Conservation (phyloP, 306 rosid genomes). For the Cicer judaicum region DNA sequence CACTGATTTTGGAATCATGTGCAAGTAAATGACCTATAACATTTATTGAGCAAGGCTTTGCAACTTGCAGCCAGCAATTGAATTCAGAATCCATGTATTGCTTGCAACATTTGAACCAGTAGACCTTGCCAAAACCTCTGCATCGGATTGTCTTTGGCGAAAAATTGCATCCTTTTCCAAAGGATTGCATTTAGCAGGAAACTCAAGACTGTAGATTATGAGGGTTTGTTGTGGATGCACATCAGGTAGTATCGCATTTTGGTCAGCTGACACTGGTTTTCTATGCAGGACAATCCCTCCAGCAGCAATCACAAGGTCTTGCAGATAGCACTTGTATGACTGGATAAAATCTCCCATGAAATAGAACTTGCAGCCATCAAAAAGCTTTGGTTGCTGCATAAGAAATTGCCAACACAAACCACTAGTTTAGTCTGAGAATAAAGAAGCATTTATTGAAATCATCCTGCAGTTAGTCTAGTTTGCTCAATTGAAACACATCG, state of each 20-base stretch:
- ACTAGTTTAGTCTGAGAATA: slow-evolving; percentile 33
- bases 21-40: slow-evolving; percentile 39
- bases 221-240: slow-evolving; percentile 54
- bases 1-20: slow-evolving; percentile 31
- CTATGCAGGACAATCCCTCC: slow-evolving; percentile 86
- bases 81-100: slow-evolving; percentile 84
- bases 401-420: slow-evolving; percentile 32
- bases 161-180: slow-evolving; percentile 47
- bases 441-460: slow-evolving; percentile 26
- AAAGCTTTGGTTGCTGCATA: slow-evolving; percentile 84
- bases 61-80: slow-evolving; percentile 84
- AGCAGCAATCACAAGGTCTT: slow-evolving; percentile 81
- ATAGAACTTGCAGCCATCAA: slow-evolving; percentile 75
- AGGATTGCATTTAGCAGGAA: slow-evolving; percentile 58
- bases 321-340: slow-evolving; percentile 80
- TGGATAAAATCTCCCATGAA: slow-evolving; percentile 71
- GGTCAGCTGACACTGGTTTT: slow-evolving; percentile 65
- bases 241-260: slow-evolving; percentile 37
- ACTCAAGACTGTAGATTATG: slow-evolving; percentile 77
- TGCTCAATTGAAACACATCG: slow-evolving; percentile 23
- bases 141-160: slow-evolving; percentile 55
- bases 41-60: slow-evolving; percentile 56
- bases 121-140: slow-evolving; percentile 69
- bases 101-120: slow-evolving; percentile 69
- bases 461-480: slow-evolving; percentile 5